Conservation (phyloP, 768 basidiomycete species). For the Macrolepiota albuminosa region DNA sequence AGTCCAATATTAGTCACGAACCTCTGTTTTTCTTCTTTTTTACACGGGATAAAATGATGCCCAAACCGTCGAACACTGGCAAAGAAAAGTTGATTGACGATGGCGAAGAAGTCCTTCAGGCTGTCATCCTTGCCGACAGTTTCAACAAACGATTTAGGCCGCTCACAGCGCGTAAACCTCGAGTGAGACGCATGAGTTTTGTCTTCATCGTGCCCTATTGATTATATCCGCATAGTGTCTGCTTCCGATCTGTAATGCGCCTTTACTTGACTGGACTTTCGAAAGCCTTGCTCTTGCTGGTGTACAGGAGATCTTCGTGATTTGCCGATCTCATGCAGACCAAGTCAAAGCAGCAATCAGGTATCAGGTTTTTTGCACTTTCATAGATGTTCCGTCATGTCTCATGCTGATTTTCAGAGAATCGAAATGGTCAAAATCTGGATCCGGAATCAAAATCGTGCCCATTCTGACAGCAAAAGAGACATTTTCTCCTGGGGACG, state of each 20-base stretch:
- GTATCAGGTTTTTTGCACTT: conserved; percentile 39
- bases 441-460: conserved; percentile 75
- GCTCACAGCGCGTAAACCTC: conserved; percentile 81
- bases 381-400: conserved; percentile 9
- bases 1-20: conserved; percentile 21
- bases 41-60: conserved; percentile 45
- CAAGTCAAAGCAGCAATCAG: conserved; percentile 81
- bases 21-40: conserved; percentile 10
- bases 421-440: conserved; percentile 82
- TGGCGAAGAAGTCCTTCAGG: conserved; percentile 87
- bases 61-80: conserved; percentile 46
- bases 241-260: conserved; percentile 90
- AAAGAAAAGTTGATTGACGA: conserved; percentile 66
- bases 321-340: conserved; percentile 87
- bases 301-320: conserved; percentile 93
- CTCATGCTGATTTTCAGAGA: conserved; percentile 31
- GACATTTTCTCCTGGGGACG: conserved; percentile 86
- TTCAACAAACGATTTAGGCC: conserved; percentile 93
- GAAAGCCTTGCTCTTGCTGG: conserved; percentile 93
- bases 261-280: conserved; percentile 93
- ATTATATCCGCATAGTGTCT: conserved; percentile 56
- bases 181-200: conserved; percentile 45
- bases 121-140: conserved; percentile 93
- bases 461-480: conserved; percentile 84
- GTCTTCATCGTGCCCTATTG: conserved; percentile 8